phyloP scores from a whole-genome alignment of 306 rosid species.

The Lathyrus aphaca region DNA sequence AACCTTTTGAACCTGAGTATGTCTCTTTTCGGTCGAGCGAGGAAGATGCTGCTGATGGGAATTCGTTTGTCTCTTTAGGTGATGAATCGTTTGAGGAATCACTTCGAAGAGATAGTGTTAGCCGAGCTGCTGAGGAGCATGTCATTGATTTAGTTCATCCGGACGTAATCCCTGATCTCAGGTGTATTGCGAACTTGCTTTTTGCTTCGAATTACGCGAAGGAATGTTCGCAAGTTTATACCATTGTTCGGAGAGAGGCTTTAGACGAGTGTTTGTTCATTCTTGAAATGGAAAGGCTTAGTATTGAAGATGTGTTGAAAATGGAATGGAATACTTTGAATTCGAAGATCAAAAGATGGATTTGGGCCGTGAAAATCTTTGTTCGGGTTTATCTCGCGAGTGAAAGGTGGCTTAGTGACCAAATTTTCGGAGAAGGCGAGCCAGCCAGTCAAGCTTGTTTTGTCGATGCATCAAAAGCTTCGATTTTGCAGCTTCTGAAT shows the following conservation, averaged over 20 bases:
- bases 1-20: conserved; percentile 72
- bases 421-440: conserved; percentile 71
- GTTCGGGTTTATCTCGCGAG: conserved; percentile 84
- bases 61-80: conserved; percentile 70
- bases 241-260: conserved; percentile 68
- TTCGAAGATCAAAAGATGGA: conserved; percentile 83
- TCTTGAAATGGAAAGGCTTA: conserved; percentile 83
- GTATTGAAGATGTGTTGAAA: conserved; percentile 84
- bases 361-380: conserved; percentile 79
- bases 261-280: conserved; percentile 73
- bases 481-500: conserved; percentile 84
- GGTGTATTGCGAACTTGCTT: conserved; percentile 68
- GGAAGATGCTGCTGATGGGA: conserved; percentile 64
- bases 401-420: conserved; percentile 78
- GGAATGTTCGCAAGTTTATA: conserved; percentile 81
- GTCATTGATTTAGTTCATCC: conserved; percentile 71
- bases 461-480: conserved; percentile 81
- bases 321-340: conserved; percentile 77
- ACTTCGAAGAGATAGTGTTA: conserved; percentile 59
- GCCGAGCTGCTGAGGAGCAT: conserved; percentile 65
- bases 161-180: conserved; percentile 63
- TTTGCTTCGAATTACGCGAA: conserved; percentile 67
- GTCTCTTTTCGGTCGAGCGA: conserved; percentile 74
- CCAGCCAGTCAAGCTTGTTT: conserved; percentile 57
- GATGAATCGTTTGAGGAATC: conserved; percentile 75